These are phyloP conservation scores for Pestalotiopsis sp. DNA, from an alignment of 2,329 filamentous ascomycete genomes.

Conservation along the genomic window DNA sequence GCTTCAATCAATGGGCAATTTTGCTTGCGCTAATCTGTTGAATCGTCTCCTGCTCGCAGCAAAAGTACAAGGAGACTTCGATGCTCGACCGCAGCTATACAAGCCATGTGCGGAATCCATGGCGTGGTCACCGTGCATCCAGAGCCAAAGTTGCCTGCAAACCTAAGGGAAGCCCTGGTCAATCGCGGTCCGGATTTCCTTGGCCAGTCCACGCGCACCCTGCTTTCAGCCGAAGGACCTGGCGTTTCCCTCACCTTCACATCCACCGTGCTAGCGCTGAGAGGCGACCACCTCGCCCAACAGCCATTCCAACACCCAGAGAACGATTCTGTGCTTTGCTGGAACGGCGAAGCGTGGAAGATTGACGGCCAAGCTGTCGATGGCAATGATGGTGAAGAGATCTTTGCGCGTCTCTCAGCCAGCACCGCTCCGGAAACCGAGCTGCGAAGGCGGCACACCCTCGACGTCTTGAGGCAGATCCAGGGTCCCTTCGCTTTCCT, in stretches of 20 bases:
- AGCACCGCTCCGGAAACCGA: slow-evolving; percentile 25
- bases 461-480: slow-evolving; percentile 61
- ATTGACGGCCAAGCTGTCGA: slow-evolving; percentile 59
- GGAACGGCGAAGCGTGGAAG: slow-evolving; percentile 97
- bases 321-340: slow-evolving; percentile 75
- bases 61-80: not conserved
- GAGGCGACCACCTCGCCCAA: slow-evolving; percentile 69
- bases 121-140: slow-evolving; percentile 45
- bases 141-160: slow-evolving; percentile 32
- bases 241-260: slow-evolving; percentile 59
- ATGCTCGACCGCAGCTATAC: not conserved
- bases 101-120: slow-evolving; percentile 64
- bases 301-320: slow-evolving; percentile 71
- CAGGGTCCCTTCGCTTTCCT: slow-evolving; percentile 90
- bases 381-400: slow-evolving; percentile 76
- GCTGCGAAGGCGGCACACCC: slow-evolving; percentile 37
- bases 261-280: slow-evolving; percentile 89
- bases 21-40: not conserved
- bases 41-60: not conserved
- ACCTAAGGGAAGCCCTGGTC: slow-evolving; percentile 48
- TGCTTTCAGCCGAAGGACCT: slow-evolving; percentile 28
- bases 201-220: slow-evolving; percentile 40
- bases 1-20: not conserved
- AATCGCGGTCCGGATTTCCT: slow-evolving; percentile 64
- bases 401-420: slow-evolving; percentile 56